Evolutionary conservation across 2,329 filamentous ascomycete species (phyloP), one percentile per base, ranked within the genome.

Genomic region (Fusarium secorum): DNA sequence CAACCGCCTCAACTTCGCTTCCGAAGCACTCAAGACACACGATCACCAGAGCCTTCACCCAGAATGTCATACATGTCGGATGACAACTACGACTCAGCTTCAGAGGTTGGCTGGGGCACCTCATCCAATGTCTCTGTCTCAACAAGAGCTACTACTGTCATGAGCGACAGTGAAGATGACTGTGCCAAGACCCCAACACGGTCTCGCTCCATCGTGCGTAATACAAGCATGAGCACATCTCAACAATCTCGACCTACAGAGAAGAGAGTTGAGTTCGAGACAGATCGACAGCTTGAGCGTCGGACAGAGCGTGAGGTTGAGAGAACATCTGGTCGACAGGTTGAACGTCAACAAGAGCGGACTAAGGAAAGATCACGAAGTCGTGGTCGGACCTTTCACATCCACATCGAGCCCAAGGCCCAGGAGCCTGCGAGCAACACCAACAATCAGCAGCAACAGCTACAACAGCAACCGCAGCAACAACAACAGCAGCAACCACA

Each of bases 311-410:
- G 66, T 7, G 54, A 60, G 18, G 54, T 39, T 15, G 66, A 69
- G 54, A 53, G 70, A 8, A 49, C 55, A 14, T 42, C 59, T 46
- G 41, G 56, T 22, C 70, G 70, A 18, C 62, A 68, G n/a, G 38
- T 52, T 18, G 70, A 70, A n/a, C 70, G 58, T 30, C 71, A 71
- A 14, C 52, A 70, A 20, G 71, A 74, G 24, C 72, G 71, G 20
- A 55, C 61, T 28, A 75, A 70, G 58, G 64, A 72, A 17, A 55
- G 75, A 28, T 76, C 75, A 44, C 65, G 67, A 46, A 77, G 75
- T 36, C 75, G 75, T 35, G 75, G 75, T 28, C 72, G 75, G 24
- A 76, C 75, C 51, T 70, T 75, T 46, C 75, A 76, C 59, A 76
- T 76, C 28, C 75, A 76, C 69, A 77, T 76, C 26, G 75, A 75